These are phyloP conservation scores for Fusarium globosum DNA, from an alignment of 2,329 filamentous ascomycete species.

Conservation along the genomic window DNA sequence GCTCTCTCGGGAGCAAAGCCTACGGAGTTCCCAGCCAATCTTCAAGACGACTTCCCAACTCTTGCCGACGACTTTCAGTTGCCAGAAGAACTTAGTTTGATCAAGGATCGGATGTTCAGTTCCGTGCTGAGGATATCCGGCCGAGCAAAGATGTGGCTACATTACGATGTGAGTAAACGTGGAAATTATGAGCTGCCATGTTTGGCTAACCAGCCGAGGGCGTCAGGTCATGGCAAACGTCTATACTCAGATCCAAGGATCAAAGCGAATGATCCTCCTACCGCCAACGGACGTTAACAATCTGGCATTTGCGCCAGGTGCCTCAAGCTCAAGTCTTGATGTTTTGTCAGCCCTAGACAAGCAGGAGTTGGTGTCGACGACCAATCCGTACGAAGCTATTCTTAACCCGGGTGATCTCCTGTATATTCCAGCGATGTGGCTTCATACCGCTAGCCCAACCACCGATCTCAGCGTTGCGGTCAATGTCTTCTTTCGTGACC, in stretches of 20 bases:
- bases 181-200: not conserved
- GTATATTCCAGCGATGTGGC: constrained; percentile 85
- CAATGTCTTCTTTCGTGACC: constrained; percentile 88
- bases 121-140: constrained; percentile 84
- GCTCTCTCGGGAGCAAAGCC: constrained; percentile 78
- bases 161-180: constrained; percentile 76
- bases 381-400: constrained; percentile 73
- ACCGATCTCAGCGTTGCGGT: constrained; percentile 76
- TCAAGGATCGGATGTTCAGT: constrained; percentile 75
- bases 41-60: constrained; percentile 76
- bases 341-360: constrained; percentile 67
- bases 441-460: constrained; percentile 76
- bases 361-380: constrained; percentile 58
- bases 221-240: constrained; percentile 84
- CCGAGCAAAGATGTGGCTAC: constrained; percentile 86
- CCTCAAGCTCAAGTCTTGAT: constrained; percentile 82
- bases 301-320: constrained; percentile 78
- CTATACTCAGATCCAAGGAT: constrained; percentile 80
- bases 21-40: constrained; percentile 73
- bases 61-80: constrained; percentile 77
- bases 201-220: constrained; percentile 3
- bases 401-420: constrained; percentile 80
- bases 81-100: constrained; percentile 68
- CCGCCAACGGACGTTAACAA: constrained; percentile 78
- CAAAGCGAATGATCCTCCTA: constrained; percentile 80